phyloP scores from a whole-genome alignment of 805 yeast genomes.

The Saccharomycopsis oosterbeekiorum region DNA sequence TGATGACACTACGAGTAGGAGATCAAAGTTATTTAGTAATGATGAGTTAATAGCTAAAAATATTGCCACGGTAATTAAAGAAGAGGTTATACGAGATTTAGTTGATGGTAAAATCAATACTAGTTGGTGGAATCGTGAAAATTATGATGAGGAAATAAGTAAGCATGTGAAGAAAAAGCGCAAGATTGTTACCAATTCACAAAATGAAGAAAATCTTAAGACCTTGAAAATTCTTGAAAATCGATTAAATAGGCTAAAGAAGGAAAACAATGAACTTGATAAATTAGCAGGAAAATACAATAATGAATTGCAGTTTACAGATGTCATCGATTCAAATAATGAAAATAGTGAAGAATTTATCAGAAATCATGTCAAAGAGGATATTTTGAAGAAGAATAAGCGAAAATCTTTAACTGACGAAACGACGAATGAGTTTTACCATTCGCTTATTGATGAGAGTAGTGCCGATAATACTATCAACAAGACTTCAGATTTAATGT shows the following conservation, averaged over 20 bases:
- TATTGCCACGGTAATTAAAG: conserved; percentile 55
- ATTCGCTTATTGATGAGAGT: background rate
- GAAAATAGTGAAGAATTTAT: background rate
- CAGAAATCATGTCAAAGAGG: background rate
- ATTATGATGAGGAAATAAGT: conserved; percentile 24
- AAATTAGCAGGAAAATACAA: conserved; percentile 3
- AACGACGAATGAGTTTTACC: background rate
- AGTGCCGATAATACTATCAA: background rate
- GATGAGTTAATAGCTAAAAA: conserved; percentile 33
- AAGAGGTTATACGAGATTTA: conserved; percentile 50
- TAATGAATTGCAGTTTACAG: background rate
- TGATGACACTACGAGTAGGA: conserved; percentile 21
- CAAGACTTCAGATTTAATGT: background rate
- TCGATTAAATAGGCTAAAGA: conserved; percentile 34
- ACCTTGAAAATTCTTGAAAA: conserved; percentile 38
- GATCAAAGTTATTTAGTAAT: conserved; percentile 9
- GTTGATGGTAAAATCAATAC: conserved; percentile 49
- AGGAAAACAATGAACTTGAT: conserved; percentile 42
- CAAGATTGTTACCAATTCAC: conserved; percentile 43
- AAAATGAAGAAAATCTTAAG: conserved; percentile 41
- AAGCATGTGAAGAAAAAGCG: conserved; percentile 13
- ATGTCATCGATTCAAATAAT: background rate
- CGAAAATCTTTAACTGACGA: background rate
- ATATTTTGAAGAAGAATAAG: background rate
- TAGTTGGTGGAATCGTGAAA: conserved; percentile 53